phyloP scores from a whole-genome alignment of 192 early-diverging fungal species.

The Oehlia diaphana region DNA sequence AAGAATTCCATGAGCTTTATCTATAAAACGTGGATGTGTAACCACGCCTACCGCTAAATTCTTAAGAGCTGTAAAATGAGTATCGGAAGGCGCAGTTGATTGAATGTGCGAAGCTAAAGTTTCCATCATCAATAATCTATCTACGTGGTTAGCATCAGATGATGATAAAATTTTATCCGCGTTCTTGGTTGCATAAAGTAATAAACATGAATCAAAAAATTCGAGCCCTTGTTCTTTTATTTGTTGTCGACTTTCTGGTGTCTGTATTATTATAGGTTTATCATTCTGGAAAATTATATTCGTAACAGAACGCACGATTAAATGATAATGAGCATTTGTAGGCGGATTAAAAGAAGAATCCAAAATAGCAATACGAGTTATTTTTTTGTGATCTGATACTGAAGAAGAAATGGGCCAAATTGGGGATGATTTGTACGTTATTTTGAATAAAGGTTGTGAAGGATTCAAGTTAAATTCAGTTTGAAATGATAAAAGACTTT shows the following conservation, averaged over 20 bases:
- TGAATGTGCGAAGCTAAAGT: slow-evolving; percentile 44
- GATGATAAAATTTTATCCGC: slow-evolving; percentile 62
- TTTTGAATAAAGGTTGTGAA: slow-evolving; percentile 1
- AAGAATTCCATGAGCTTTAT: slow-evolving; percentile 59
- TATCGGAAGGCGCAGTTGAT: background rate
- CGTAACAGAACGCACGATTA: slow-evolving; percentile 47
- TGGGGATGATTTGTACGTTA: background rate
- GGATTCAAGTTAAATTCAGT: slow-evolving; percentile 2
- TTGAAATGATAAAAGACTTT: background rate
- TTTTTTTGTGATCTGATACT: background rate
- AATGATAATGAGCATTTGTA: slow-evolving; percentile 57
- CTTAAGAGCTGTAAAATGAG: slow-evolving; percentile 20
- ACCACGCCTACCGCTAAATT: slow-evolving; percentile 58
- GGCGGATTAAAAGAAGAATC: slow-evolving; percentile 82
- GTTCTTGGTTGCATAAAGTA: slow-evolving; percentile 67
- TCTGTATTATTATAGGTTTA: background rate
- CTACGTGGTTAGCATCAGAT: slow-evolving; percentile 51
- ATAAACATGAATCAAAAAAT: slow-evolving; percentile 58
- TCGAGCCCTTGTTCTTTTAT: slow-evolving; percentile 35
- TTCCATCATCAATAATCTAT: slow-evolving; percentile 76
- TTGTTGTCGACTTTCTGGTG: background rate
- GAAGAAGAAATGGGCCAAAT: background rate
- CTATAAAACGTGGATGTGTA: slow-evolving; percentile 65
- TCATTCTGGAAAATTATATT: background rate
- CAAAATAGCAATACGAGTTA: slow-evolving; percentile 50